phyloP scores from a whole-genome alignment of 2,329 filamentous ascomycete genomes.

The Diplodia mutila region DNA sequence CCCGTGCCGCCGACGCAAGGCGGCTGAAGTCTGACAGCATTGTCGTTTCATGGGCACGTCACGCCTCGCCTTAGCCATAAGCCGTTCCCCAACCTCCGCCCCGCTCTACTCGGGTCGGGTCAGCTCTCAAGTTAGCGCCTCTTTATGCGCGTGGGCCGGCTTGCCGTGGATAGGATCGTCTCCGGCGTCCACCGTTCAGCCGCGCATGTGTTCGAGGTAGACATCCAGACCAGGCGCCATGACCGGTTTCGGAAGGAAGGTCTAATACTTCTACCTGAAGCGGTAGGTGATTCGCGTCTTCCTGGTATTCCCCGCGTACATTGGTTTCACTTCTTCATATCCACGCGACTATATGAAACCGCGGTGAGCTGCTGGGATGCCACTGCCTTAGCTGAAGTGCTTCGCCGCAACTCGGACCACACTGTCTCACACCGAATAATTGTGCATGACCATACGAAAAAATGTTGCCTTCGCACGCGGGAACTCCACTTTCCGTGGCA shows the following conservation, averaged over 20 bases:
- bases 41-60: conserved; percentile 8
- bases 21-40: not conserved
- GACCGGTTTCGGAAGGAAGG: not conserved
- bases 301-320: not conserved
- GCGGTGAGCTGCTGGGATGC: conserved; percentile 4
- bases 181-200: not conserved
- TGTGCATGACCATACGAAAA: not conserved
- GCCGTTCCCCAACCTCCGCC: conserved; percentile 13
- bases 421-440: not conserved
- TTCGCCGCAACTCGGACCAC: conserved; percentile 12
- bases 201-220: conserved; percentile 8
- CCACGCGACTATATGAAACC: conserved; percentile 1
- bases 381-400: not conserved
- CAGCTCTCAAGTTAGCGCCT: conserved; percentile 3
- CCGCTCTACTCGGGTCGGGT: not conserved
- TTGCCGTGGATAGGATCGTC: not conserved
- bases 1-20: conserved; percentile 17
- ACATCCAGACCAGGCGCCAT: not conserved
- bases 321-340: not conserved
- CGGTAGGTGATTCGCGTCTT: not conserved
- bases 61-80: conserved; percentile 1
- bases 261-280: not conserved
- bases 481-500: not conserved
- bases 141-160: not conserved
- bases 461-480: not conserved